phyloP scores from a whole-genome alignment of 176 grass and related monocot species.

The Themeda triandra region DNA sequence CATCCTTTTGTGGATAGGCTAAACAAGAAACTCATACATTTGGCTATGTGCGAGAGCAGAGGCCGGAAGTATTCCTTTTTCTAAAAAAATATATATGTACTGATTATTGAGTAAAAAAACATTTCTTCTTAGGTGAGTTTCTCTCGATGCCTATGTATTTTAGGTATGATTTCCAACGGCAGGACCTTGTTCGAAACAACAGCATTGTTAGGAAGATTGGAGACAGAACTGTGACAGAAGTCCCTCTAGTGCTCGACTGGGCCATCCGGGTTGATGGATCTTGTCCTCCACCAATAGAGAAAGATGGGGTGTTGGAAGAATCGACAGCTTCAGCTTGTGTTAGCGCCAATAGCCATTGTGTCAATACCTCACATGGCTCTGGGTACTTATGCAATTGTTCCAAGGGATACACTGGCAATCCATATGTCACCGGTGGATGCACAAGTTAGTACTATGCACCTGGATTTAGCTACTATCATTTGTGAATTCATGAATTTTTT shows the following conservation, averaged over 20 bases:
- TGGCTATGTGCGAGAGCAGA: too few species aligned
- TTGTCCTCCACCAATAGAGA: background rate
- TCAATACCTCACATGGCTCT: background rate
- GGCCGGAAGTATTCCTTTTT: too few species aligned
- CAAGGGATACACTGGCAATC: conserved; percentile 24
- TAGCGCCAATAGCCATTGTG: background rate
- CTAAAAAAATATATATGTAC: too few species aligned
- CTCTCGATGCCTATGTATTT: too few species aligned
- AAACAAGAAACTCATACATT: too few species aligned
- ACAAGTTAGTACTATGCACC: background rate
- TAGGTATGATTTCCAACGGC: background rate
- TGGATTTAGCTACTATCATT: too few species aligned
- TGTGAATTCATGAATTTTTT: too few species aligned
- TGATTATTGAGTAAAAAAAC: too few species aligned
- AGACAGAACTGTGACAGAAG: background rate
- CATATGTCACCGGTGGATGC: conserved; percentile 22
- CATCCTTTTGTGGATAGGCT: too few species aligned
- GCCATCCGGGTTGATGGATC: conserved; percentile 2
- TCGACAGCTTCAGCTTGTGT: conserved; percentile 9
- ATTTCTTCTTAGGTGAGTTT: too few species aligned
- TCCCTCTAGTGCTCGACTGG: conserved; percentile 31
- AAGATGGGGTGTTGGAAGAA: too few species aligned
- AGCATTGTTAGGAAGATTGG: too few species aligned
- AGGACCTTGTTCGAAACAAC: background rate
- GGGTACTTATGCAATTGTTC: conserved; percentile 32